Conservation (phyloP, 345 rosid genomes). For the Lumnitzera racemosa region DNA sequence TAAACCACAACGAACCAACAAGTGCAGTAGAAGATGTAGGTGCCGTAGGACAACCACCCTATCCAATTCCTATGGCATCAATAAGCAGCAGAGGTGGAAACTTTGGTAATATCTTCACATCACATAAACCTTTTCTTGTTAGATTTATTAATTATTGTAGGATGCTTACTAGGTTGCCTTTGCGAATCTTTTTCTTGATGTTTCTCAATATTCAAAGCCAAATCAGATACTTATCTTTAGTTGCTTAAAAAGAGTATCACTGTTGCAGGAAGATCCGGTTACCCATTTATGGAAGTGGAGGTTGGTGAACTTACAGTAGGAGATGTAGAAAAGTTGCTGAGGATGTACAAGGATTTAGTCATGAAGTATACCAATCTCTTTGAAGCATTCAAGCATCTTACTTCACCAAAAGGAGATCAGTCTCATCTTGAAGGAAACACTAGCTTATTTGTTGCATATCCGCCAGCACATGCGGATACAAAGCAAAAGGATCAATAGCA, state of each 20-base stretch:
- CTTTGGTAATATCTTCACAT: constrained; percentile 19
- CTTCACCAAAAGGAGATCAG: constrained; percentile 11
- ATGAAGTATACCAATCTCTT: constrained; percentile 31
- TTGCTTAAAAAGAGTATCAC: not conserved
- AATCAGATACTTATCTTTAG: not conserved
- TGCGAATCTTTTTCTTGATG: no score
- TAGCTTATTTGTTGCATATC: not conserved
- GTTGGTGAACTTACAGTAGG: constrained; percentile 35
- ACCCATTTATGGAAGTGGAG: constrained; percentile 45
- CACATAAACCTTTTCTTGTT: not conserved
- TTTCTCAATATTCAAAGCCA: no score
- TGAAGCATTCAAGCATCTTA: constrained; percentile 21
- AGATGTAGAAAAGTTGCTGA: constrained; percentile 43
- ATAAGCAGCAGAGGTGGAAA: constrained; percentile 12
- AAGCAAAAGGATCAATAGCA: not conserved
- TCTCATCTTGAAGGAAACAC: constrained; percentile 5
- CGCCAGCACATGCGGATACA: constrained; percentile 3
- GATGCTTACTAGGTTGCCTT: not conserved
- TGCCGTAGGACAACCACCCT: constrained; percentile 8
- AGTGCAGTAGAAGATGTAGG: constrained; percentile 12
- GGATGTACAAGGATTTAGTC: constrained; percentile 50
- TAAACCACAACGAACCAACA: constrained; percentile 12
- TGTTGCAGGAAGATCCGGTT: constrained; percentile 24
- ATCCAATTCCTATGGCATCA: constrained; percentile 15
- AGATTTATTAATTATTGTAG: not conserved